Conservation (phyloP, 108 stramenopile genomes). For the Conticribra weissflogii region DNA sequence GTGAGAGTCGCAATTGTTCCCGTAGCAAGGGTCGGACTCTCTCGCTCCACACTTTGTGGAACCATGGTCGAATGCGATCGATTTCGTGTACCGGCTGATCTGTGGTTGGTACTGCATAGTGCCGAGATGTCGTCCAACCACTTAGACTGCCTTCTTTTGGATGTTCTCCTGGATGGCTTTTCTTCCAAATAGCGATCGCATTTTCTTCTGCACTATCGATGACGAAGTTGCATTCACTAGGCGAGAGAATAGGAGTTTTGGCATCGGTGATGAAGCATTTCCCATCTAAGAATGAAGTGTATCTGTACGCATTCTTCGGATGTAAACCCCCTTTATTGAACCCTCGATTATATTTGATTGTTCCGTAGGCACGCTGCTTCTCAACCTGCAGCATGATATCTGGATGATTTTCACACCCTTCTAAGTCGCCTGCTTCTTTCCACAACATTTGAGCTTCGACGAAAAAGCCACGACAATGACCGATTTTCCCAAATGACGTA, state of each 20-base stretch:
- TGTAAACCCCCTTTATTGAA: neutral
- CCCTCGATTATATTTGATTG: conserved; percentile 9
- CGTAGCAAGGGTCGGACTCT: conserved; percentile 46
- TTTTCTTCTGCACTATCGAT: conserved; percentile 55
- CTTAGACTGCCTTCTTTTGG: neutral
- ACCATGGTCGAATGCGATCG: conserved; percentile 57
- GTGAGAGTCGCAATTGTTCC: conserved; percentile 25
- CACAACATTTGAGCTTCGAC: conserved; percentile 69
- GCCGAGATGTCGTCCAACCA: conserved; percentile 91
- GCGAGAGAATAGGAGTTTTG: conserved; percentile 39
- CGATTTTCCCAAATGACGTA: conserved; percentile 37
- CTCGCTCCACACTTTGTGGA: conserved; percentile 41
- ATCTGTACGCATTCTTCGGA: neutral
- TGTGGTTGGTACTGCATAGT: conserved; percentile 96
- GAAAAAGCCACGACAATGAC: conserved; percentile 63
- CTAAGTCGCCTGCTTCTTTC: conserved; percentile 48
- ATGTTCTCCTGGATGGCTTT: too few species aligned
- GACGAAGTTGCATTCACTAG: conserved; percentile 53
- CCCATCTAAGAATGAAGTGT: conserved; percentile 27
- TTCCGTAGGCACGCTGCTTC: conserved; percentile 64
- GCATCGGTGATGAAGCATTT: conserved; percentile 43
- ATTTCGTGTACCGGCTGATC: conserved; percentile 89
- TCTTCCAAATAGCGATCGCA: too few species aligned
- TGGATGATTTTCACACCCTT: conserved; percentile 40
- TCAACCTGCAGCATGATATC: conserved; percentile 61